Evolutionary conservation across 306 rosid species (phyloP).

Genomic region (Betula pendula): DNA sequence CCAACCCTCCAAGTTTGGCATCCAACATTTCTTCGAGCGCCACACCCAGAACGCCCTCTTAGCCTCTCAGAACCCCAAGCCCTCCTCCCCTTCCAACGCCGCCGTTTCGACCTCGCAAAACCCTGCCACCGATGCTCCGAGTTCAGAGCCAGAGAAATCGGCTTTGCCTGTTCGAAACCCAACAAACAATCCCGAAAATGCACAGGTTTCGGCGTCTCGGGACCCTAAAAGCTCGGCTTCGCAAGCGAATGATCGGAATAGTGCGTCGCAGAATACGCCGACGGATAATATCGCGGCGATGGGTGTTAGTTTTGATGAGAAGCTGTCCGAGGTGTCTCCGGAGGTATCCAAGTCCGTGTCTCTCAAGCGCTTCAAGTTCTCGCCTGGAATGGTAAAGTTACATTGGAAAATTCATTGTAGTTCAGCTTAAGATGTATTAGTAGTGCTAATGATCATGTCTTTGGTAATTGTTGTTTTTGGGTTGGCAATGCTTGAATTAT

Average conservation of each 20-base stretch:
- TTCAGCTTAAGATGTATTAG: not conserved
- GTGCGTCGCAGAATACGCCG: conserved; percentile 38
- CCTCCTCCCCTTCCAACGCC: conserved; percentile 4
- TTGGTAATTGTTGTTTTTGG: not conserved
- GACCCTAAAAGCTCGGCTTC: not conserved
- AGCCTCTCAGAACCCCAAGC: conserved; percentile 55
- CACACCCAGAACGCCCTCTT: conserved; percentile 54
- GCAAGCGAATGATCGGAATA: not conserved
- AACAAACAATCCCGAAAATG: not conserved
- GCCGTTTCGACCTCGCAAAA: conserved; percentile 14
- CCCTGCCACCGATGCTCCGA: not conserved
- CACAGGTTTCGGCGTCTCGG: conserved; percentile 12
- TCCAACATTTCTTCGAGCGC: conserved; percentile 86
- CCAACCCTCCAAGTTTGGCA: conserved; percentile 77
- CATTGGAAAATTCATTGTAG: not conserved
- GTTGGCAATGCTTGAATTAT: not conserved
- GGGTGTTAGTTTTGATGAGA: conserved; percentile 19
- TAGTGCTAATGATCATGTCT: too few species aligned
- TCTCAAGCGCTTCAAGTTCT: conserved; percentile 74
- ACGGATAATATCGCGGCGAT: conserved; percentile 27
- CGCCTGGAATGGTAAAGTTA: conserved; percentile 83
- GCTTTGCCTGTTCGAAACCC: not conserved
- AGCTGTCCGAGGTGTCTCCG: conserved; percentile 53
- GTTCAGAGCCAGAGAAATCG: conserved; percentile 1
- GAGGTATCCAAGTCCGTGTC: conserved; percentile 56